These are phyloP conservation scores for Glarea lozoyensis DNA, from an alignment of 495 filamentous ascomycete species.

Conservation along the genomic window DNA sequence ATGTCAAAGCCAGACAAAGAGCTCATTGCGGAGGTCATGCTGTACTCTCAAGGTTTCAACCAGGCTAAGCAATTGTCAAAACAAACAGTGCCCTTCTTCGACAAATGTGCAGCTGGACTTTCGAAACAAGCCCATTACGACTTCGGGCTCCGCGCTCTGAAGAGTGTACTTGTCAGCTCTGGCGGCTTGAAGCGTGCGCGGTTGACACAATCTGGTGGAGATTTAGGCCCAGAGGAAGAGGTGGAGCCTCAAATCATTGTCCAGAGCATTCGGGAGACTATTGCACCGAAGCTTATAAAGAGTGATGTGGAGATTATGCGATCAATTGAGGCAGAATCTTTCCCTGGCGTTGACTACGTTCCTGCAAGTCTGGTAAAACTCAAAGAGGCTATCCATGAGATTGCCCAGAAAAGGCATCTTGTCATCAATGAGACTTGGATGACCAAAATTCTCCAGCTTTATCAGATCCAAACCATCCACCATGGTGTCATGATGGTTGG, in stretches of 20 bases:
- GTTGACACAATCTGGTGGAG: slow-evolving; percentile 44
- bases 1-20: slow-evolving; percentile 99
- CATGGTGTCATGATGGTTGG: slow-evolving; percentile 99
- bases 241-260: slow-evolving; percentile 98
- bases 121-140: slow-evolving; percentile 99
- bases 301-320: slow-evolving; percentile 85
- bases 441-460: slow-evolving; percentile 90
- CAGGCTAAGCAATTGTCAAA: slow-evolving; percentile 87
- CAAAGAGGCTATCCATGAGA: slow-evolving; percentile 68
- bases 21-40: slow-evolving; percentile 98
- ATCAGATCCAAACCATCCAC: slow-evolving; percentile 94
- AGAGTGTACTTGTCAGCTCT: slow-evolving; percentile 96
- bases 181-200: slow-evolving; percentile 88
- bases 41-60: slow-evolving; percentile 97
- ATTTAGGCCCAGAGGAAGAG: slow-evolving; percentile 58
- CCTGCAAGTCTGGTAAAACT: slow-evolving; percentile 76
- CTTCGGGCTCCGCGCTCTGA: slow-evolving; percentile 93
- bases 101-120: slow-evolving; percentile 67
- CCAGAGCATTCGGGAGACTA: slow-evolving; percentile 95
- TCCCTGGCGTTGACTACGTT: slow-evolving; percentile 88
- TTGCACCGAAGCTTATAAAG: slow-evolving; percentile 91
- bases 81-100: slow-evolving; percentile 96
- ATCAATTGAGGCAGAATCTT: slow-evolving; percentile 72
- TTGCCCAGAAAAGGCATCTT: slow-evolving; percentile 72
- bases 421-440: slow-evolving; percentile 93